These are phyloP conservation scores for Trichoderma atroviride DNA, from an alignment of 2,329 filamentous ascomycete species.

Conservation along the genomic window DNA sequence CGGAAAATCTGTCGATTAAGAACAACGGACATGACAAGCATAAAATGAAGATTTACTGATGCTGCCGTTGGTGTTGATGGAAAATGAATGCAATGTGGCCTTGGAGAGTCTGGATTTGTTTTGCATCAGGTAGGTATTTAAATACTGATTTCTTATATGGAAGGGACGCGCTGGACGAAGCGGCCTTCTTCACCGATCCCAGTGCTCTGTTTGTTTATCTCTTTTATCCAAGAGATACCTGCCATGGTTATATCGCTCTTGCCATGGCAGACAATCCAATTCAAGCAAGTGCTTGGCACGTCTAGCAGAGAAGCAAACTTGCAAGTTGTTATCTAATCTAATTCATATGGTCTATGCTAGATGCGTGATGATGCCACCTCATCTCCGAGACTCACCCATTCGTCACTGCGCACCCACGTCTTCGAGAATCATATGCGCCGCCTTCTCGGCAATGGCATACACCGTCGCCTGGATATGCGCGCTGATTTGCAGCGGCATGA, in stretches of 20 bases:
- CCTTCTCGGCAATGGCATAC: constrained; percentile 41
- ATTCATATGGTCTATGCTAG: not conserved
- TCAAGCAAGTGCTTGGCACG: not conserved
- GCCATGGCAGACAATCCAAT: not conserved
- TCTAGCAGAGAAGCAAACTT: not conserved
- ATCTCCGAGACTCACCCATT: not conserved
- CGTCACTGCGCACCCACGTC: constrained; percentile 26
- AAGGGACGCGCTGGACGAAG: not conserved
- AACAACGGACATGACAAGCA: not conserved
- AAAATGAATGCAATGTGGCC: not conserved
- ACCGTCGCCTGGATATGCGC: constrained; percentile 37
- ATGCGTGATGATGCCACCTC: no score
- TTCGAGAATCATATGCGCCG: constrained; percentile 36
- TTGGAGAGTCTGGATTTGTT: not conserved
- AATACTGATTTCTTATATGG: not conserved
- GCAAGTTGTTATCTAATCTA: not conserved
- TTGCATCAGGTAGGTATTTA: not conserved
- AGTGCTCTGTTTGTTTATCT: not conserved
- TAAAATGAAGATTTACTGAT: not conserved
- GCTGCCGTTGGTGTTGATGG: not conserved
- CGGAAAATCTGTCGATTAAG: no score
- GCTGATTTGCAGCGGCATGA: constrained; percentile 36
- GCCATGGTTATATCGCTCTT: not conserved
- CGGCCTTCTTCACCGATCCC: no score
- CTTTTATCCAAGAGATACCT: not conserved